A percentile compares a stretch with the other conserved stretches of the same genome.
phyloP scores from a whole-genome alignment of 805 yeast species.

The Metschnikowia amazonensis region DNA sequence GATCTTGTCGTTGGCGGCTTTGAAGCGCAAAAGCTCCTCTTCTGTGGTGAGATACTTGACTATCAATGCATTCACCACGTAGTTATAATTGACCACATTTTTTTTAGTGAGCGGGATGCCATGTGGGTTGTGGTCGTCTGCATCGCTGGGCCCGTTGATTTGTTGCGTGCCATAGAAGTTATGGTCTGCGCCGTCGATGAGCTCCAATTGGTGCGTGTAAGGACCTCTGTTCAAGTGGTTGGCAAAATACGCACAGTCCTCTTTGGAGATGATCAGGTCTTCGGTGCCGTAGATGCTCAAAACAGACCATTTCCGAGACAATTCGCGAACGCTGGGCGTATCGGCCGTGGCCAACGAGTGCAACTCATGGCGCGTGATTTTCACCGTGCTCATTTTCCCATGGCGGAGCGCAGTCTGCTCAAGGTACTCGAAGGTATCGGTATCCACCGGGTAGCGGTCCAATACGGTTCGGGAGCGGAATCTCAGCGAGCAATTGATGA shows the following conservation, averaged over 20 bases:
- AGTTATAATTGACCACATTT: slow-evolving; percentile 54
- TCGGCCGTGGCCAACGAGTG: slow-evolving; percentile 47
- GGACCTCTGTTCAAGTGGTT: slow-evolving; percentile 54
- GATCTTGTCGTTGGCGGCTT: slow-evolving; percentile 30
- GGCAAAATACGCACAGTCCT: slow-evolving; percentile 58
- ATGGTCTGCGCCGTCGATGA: slow-evolving; percentile 75
- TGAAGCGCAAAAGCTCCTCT: slow-evolving; percentile 53
- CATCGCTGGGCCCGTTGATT: slow-evolving; percentile 33
- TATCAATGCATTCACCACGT: slow-evolving; percentile 47
- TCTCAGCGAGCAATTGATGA: slow-evolving; percentile 74
- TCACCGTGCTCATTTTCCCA: slow-evolving; percentile 43
- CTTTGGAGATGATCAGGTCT: slow-evolving; percentile 63
- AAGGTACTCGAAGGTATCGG: slow-evolving; percentile 19
- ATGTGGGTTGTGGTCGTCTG: slow-evolving; percentile 33
- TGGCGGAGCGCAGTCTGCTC: slow-evolving; percentile 43
- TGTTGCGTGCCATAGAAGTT: slow-evolving; percentile 58
- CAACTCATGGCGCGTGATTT: slow-evolving; percentile 50
- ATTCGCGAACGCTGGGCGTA: slow-evolving; percentile 35
- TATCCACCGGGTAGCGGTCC: slow-evolving; percentile 32
- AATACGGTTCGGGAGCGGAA: slow-evolving; percentile 49
- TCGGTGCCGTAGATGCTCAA: slow-evolving; percentile 67
- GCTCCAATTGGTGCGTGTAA: slow-evolving; percentile 44
- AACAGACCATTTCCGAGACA: slow-evolving; percentile 48
- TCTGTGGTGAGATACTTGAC: slow-evolving; percentile 45
- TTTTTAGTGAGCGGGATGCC: slow-evolving; percentile 43